Conservation (phyloP, 2,329 filamentous ascomycete species). For the Fusarium paranaense region DNA sequence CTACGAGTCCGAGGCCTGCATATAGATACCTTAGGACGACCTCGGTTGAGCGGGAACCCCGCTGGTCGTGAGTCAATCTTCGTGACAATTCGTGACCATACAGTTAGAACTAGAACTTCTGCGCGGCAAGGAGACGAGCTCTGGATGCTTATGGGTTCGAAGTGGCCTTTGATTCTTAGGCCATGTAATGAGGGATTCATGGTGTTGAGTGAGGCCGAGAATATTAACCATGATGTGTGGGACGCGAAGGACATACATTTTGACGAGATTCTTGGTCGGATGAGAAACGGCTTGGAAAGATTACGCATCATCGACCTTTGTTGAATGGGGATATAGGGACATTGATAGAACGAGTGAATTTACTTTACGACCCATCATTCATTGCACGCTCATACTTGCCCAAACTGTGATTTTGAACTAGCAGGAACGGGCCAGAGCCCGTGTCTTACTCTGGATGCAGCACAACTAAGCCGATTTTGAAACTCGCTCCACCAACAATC, state of each 20-base stretch:
- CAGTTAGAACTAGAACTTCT: not conserved
- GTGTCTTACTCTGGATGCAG: not conserved
- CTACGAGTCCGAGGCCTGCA: not conserved
- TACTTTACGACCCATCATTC: too few species aligned
- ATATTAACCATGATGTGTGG: not conserved
- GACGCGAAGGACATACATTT: not conserved
- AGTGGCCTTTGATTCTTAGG: not conserved
- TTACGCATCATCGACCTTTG: not conserved
- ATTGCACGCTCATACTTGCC: not conserved
- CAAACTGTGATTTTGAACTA: not conserved
- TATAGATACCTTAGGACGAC: not conserved
- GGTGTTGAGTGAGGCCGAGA: not conserved
- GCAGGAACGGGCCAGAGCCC: not conserved
- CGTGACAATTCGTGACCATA: not conserved
- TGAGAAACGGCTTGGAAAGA: not conserved
- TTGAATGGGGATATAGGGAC: not conserved
- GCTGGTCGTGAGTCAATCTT: too few species aligned
- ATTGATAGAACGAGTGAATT: too few species aligned
- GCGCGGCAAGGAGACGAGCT: not conserved
- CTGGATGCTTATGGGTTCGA: not conserved
- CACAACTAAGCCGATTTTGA: not conserved
- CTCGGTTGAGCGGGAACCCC: too few species aligned
- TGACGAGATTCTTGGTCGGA: not conserved
- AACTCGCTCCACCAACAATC: not conserved
- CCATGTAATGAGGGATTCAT: not conserved